A percentile compares a stretch with the other conserved stretches of the same genome.
These are phyloP conservation scores for Lignosus rhinocerotis DNA, from an alignment of 1,284 basidiomycete species.

Conservation along the genomic window DNA sequence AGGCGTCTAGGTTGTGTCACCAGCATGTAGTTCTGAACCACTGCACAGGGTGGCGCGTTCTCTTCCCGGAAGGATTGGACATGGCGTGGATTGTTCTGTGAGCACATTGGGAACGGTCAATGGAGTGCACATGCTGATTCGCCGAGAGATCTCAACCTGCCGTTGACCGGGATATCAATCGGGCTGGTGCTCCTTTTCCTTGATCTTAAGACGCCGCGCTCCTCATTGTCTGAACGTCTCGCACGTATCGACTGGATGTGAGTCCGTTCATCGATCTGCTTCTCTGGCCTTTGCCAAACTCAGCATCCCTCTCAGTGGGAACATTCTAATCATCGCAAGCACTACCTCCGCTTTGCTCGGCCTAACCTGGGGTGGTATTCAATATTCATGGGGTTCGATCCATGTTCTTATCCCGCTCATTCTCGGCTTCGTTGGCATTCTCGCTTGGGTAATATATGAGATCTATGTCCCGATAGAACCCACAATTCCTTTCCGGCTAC, in stretches of 20 bases:
- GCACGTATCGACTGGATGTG: conserved; percentile 1
- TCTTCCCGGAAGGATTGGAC: background rate
- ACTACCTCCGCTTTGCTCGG: conserved; percentile 35
- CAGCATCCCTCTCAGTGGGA: conserved; percentile 34
- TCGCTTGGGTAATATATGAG: conserved; percentile 34
- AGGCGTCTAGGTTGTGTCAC: background rate
- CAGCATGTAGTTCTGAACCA: background rate
- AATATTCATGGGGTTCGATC: too few species aligned
- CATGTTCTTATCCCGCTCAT: conserved; percentile 12
- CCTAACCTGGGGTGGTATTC: conserved; percentile 40
- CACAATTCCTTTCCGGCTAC: conserved; percentile 20
- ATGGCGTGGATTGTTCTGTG: conserved; percentile 18
- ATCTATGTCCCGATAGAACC: conserved; percentile 19
- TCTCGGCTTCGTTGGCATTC: conserved; percentile 39
- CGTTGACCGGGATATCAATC: conserved; percentile 6
- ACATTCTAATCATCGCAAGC: conserved; percentile 36
- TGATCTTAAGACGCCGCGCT: background rate
- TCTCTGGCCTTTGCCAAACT: background rate
- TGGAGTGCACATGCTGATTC: too few species aligned
- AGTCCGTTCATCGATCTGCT: background rate
- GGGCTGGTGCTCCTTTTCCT: conserved; percentile 1
- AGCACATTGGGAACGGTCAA: background rate
- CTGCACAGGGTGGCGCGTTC: conserved; percentile 9
- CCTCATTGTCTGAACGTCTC: background rate
- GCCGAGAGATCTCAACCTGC: conserved; percentile 10